phyloP scores from a whole-genome alignment of 2,329 filamentous ascomycete species.

The Uncinocarpus reesii region DNA sequence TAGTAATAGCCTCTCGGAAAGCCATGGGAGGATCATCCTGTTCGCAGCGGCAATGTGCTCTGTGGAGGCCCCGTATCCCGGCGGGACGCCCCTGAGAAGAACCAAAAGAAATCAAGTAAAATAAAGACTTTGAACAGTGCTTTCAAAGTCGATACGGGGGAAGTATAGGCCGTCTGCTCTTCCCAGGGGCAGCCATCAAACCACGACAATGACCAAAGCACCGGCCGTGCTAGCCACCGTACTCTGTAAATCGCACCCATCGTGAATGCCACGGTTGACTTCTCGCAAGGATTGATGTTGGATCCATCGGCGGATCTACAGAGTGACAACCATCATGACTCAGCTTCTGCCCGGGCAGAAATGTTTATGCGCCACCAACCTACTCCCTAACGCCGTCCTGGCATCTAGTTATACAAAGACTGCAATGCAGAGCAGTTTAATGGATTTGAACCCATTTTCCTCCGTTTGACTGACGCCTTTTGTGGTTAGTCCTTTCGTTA shows the following conservation, averaged over 20 bases:
- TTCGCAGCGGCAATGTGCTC: background rate
- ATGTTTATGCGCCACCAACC: background rate
- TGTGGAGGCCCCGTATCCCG: background rate
- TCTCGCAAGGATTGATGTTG: background rate
- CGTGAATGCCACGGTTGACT: background rate
- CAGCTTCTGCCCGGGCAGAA: constrained; percentile 17
- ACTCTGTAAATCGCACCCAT: background rate
- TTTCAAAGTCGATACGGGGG: background rate
- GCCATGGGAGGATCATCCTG: background rate
- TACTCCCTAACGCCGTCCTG: background rate
- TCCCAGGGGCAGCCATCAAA: background rate
- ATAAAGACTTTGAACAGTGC: background rate
- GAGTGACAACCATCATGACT: too few species aligned
- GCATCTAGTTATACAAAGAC: too few species aligned
- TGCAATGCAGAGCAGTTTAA: background rate
- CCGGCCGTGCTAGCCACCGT: background rate
- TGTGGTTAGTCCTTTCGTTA: background rate
- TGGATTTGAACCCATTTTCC: background rate
- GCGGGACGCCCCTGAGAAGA: background rate
- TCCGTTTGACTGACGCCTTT: background rate
- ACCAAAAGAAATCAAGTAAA: constrained; percentile 15
- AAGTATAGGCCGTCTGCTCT: background rate
- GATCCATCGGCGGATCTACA: background rate
- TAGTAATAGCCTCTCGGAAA: background rate
- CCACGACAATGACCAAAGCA: background rate